These are phyloP conservation scores for Mycena maculata DNA, from an alignment of 768 basidiomycete species.

Conservation along the genomic window DNA sequence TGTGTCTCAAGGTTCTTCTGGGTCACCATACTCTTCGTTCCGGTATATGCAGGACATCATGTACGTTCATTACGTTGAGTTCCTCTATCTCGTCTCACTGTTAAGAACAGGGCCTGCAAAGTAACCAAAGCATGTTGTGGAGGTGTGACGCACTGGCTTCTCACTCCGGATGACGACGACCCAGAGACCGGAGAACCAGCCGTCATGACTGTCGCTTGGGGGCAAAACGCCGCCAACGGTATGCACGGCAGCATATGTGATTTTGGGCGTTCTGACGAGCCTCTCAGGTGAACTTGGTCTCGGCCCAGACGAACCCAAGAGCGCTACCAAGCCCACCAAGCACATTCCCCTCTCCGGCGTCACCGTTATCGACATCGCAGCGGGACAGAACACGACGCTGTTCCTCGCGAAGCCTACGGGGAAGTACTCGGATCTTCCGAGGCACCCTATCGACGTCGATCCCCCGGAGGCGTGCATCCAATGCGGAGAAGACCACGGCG, in stretches of 20 bases:
- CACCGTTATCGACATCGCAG: constrained; percentile 82
- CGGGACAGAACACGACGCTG: constrained; percentile 87
- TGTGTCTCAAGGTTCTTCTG: constrained; percentile 76
- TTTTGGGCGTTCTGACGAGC: background rate
- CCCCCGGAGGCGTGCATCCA: constrained; percentile 76
- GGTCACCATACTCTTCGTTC: constrained; percentile 90
- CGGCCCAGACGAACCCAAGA: constrained; percentile 85
- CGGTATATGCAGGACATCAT: constrained; percentile 88
- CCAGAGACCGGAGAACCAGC: constrained; percentile 40
- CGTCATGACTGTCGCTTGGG: constrained; percentile 89
- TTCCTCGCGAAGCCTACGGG: constrained; percentile 84
- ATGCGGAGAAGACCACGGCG: constrained; percentile 78
- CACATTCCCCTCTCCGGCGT: constrained; percentile 80
- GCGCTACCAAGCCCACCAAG: constrained; percentile 83
- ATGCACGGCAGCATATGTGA: constrained; percentile 18
- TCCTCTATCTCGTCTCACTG: constrained; percentile 14
- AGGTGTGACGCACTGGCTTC: constrained; percentile 89
- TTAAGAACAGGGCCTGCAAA: constrained; percentile 76
- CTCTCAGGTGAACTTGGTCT: constrained; percentile 79
- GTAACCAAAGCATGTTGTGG: constrained; percentile 76
- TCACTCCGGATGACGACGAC: constrained; percentile 77
- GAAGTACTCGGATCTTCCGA: constrained; percentile 79
- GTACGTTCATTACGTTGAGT: constrained; percentile 52
- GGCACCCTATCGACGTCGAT: constrained; percentile 81
- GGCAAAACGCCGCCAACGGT: constrained; percentile 90